phyloP scores from a whole-genome alignment of 192 early-diverging fungal genomes.

The Pilaira anomala region DNA sequence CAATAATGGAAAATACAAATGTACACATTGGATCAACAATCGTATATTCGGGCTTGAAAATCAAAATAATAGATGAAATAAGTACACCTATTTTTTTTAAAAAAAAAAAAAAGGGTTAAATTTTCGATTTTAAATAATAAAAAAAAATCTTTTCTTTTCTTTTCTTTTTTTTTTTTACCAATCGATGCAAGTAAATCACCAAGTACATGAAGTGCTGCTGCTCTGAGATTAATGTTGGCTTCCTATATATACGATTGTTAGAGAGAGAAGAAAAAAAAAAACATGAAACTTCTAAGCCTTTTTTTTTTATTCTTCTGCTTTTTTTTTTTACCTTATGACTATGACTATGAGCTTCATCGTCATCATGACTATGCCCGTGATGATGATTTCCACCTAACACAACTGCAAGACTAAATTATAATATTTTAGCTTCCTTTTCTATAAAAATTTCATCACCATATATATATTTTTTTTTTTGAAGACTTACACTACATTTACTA shows the following conservation, averaged over 20 bases:
- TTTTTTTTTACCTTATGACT: not conserved
- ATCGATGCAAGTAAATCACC: conserved; percentile 77
- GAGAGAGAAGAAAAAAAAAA: not conserved
- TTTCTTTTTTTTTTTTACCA: conserved; percentile 31
- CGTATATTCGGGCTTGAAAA: conserved; percentile 52
- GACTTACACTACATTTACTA: conserved; percentile 70
- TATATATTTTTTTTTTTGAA: not conserved
- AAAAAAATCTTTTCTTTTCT: no score
- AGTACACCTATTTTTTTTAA: conserved; percentile 68
- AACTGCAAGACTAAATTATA: conserved; percentile 43
- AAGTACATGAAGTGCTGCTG: conserved; percentile 77
- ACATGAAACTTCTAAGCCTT: not conserved
- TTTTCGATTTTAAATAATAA: no score
- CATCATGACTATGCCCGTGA: conserved; percentile 38
- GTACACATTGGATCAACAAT: conserved; percentile 81
- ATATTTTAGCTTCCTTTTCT: conserved; percentile 1
- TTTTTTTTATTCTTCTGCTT: no score
- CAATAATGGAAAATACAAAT: conserved; percentile 75
- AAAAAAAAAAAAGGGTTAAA: not conserved
- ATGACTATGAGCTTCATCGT: conserved; percentile 36
- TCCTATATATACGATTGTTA: conserved; percentile 18
- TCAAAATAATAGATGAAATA: conserved; percentile 67
- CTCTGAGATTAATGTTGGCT: conserved; percentile 63
- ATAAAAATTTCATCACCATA: no score
- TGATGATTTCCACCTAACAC: conserved; percentile 52